Evolutionary conservation across 2,329 filamentous ascomycete genomes (phyloP).

Genomic region (Fusarium sp.): DNA sequence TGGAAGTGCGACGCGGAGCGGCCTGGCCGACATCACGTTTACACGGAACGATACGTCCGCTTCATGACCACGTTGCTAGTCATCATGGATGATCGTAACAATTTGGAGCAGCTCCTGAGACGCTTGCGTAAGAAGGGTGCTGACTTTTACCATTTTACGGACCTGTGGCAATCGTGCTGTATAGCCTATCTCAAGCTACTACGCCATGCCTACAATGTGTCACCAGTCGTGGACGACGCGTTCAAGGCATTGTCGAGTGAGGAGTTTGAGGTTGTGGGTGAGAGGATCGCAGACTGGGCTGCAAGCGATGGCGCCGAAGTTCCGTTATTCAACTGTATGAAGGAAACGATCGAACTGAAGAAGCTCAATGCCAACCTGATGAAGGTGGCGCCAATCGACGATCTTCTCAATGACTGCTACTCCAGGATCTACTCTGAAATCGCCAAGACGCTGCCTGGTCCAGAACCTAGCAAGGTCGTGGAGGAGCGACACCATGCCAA

Average conservation of each 20-base stretch:
- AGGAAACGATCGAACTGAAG: constrained; percentile 72
- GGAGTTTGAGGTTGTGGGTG: constrained; percentile 71
- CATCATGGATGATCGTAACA: constrained; percentile 80
- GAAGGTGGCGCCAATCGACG: constrained; percentile 89
- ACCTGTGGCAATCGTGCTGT: constrained; percentile 72
- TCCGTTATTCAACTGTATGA: constrained; percentile 67
- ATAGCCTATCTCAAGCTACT: constrained; percentile 68
- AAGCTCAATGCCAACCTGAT: constrained; percentile 89
- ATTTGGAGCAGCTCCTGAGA: constrained; percentile 83
- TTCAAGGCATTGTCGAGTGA: constrained; percentile 69
- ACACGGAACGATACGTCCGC: constrained; percentile 87
- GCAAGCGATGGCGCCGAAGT: constrained; percentile 57
- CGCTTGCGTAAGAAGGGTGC: constrained; percentile 86
- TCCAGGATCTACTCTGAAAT: constrained; percentile 80
- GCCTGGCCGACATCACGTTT: constrained; percentile 90
- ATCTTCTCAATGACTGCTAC: constrained; percentile 94
- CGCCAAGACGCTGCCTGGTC: constrained; percentile 70
- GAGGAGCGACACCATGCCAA: constrained; percentile 62
- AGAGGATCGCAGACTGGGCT: constrained; percentile 70
- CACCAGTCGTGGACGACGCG: constrained; percentile 65
- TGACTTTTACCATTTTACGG: constrained; percentile 77
- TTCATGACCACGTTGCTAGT: constrained; percentile 85
- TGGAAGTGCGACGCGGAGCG: constrained; percentile 93
- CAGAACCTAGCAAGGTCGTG: constrained; percentile 63
- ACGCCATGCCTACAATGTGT: constrained; percentile 64